Base-by-base conservation (phyloP, 1,284 basidiomycete genomes). In the Malassezia yamatoensis region DNA sequence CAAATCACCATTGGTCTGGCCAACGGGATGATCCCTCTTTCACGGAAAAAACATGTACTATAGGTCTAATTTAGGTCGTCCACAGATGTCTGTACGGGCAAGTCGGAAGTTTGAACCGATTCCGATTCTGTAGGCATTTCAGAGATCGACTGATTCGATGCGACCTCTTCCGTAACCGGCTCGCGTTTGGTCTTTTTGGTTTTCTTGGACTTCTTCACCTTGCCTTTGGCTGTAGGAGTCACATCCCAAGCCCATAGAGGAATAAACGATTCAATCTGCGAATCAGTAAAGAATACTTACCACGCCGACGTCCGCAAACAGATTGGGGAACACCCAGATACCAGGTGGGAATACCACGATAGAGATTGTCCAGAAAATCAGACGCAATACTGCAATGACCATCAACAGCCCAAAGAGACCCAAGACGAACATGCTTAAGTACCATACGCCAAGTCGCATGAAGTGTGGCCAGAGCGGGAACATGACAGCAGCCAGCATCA, bases 231-330 rank as follows among this genome's bases (percentile, higher is more conserved):
- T 29, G 24, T 4, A n/a, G 76, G 69, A 12, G 90, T 88, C 49
- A 91, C 70, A 74, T 98, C 93, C 90, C 90, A 99, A 64, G 89
- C 90, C 89, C 90, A 99, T 6, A 88, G 77, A 12, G 93, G 94
- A 67, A 94, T 90, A 77, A 98, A 99, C 0, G 91, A 96, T 56
- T 96, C 93, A 63, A 96, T 83, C 41, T 43, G 41, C 16, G 4
- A 24, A 11, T 24, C 12, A 66, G 40, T 37, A 51, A 51, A 37
- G 42, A 4, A 24, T 10, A 84, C 90, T 78, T 72, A 96, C 93
- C 75, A 98, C 94, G 75, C 94, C 93, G 54, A 98, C 94, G 73
- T 98, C 93, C 34, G 93, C 93, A 68, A 98, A 98, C 44, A 99
- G 79, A 74, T 96, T 88, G 0, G 94, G 93, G 81, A 96, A 99